These are phyloP conservation scores for Lecanicillium sp. DNA, from an alignment of 2,329 filamentous ascomycete genomes.

Conservation along the genomic window DNA sequence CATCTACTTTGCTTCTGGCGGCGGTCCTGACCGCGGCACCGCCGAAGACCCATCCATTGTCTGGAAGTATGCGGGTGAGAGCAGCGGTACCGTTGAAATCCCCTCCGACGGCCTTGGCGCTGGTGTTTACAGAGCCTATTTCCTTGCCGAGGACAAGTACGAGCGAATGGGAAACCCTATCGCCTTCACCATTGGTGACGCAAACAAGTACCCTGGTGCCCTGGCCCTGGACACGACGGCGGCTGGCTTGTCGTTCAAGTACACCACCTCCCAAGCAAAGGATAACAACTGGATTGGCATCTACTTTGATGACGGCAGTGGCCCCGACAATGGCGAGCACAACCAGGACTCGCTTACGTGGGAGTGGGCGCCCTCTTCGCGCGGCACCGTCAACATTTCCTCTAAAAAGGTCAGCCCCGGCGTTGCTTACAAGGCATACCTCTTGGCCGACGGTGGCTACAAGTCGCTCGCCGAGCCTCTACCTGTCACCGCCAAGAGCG, in stretches of 20 bases:
- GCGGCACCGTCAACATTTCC: neutral
- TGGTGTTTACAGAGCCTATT: constrained; percentile 7
- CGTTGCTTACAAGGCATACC: constrained; percentile 7
- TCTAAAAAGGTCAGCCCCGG: constrained; percentile 2
- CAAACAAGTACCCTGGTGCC: constrained; percentile 2
- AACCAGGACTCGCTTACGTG: constrained; percentile 2
- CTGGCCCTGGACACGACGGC: neutral
- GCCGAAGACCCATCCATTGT: neutral
- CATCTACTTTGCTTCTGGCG: constrained; percentile 7
- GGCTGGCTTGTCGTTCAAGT: neutral
- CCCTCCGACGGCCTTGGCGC: constrained; percentile 4
- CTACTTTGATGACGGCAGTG: neutral
- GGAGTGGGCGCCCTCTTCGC: neutral
- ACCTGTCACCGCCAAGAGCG: neutral
- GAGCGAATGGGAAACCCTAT: constrained; percentile 1
- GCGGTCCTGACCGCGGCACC: constrained; percentile 4
- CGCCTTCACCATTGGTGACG: constrained; percentile 4
- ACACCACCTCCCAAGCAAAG: constrained; percentile 2
- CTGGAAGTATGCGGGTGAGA: constrained; percentile 5
- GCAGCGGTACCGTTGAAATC: neutral
- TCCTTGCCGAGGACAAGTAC: constrained; percentile 5
- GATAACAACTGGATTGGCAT: constrained; percentile 8
- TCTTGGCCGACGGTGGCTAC: constrained; percentile 5
- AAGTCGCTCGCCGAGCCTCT: constrained; percentile 2
- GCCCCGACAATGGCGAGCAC: neutral